Percentiles rank a stretch among this genome's conserved stretches.
Conservation (phyloP, 2,329 filamentous ascomycete species). For the Neonectria magnoliae region DNA sequence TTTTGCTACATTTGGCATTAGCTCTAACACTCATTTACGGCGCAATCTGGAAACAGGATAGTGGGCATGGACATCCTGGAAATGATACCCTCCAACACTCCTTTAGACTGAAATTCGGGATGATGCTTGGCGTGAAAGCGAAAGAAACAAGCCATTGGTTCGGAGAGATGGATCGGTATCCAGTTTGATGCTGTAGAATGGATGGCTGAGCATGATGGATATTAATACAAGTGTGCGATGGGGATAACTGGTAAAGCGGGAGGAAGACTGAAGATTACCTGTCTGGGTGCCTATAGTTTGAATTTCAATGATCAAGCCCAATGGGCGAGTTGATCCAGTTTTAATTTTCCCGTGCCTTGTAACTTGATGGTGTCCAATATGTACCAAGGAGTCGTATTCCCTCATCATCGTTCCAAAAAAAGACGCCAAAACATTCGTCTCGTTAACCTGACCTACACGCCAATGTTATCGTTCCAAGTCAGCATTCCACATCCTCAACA, state of each 20-base stretch:
- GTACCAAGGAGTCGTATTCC: not conserved
- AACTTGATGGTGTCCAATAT: not conserved
- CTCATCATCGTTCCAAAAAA: not conserved
- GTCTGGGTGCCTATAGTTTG: not conserved
- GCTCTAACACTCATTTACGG: conserved; percentile 38
- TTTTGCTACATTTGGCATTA: conserved; percentile 29
- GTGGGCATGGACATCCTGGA: conserved; percentile 26
- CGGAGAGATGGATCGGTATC: conserved; percentile 1
- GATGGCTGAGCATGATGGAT: conserved; percentile 5
- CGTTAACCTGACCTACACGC: not conserved
- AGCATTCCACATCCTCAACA: not conserved
- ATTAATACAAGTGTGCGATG: conserved; percentile 12
- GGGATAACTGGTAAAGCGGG: not conserved
- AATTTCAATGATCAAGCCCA: conserved; percentile 1
- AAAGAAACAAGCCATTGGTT: not conserved
- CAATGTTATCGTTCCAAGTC: not conserved
- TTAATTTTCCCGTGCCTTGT: not conserved
- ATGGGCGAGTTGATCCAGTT: not conserved
- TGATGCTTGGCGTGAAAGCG: not conserved
- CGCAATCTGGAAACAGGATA: conserved; percentile 33
- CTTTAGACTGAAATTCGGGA: conserved; percentile 23
- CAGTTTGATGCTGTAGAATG: not conserved
- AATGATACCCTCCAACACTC: conserved; percentile 41
- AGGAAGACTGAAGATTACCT: not conserved
- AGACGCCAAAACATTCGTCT: not conserved